Evolutionary conservation across 192 early-diverging fungal genomes (phyloP).

Genomic region (Powellomyces hirtus): DNA sequence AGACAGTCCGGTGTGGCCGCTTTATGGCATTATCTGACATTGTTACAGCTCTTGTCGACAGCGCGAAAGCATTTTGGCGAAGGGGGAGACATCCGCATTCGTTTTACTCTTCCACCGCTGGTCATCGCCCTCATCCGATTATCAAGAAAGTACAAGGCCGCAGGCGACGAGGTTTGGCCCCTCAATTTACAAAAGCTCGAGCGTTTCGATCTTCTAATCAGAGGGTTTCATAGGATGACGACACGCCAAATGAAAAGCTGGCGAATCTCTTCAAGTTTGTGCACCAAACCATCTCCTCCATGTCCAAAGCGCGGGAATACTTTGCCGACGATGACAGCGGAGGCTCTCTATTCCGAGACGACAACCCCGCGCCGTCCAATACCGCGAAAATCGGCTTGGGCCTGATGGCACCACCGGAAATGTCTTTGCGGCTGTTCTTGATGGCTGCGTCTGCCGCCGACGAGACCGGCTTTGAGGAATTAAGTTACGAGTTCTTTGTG

Average conservation of each 20-base stretch:
- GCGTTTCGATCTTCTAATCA: background rate
- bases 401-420: conserved; percentile 45
- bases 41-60: conserved; percentile 68
- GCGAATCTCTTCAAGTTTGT: conserved; percentile 82
- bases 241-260: conserved; percentile 47
- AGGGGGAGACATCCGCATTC: conserved; percentile 85
- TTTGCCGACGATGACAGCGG: conserved; percentile 37
- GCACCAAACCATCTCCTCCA: conserved; percentile 74
- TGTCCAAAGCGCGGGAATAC: conserved; percentile 53
- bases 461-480: conserved; percentile 84
- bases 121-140: conserved; percentile 68
- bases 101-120: conserved; percentile 90
- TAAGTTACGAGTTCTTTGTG: conserved; percentile 97
- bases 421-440: conserved; percentile 80
- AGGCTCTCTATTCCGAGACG: conserved; percentile 38
- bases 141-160: conserved; percentile 43
- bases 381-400: conserved; percentile 35
- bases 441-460: conserved; percentile 84
- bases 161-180: conserved; percentile 26
- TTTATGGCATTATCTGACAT: no score
- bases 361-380: conserved; percentile 25
- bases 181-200: conserved; percentile 2
- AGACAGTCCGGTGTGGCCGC: no score
- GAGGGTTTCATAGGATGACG: conserved; percentile 16
- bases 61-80: conserved; percentile 84